phyloP scores from a whole-genome alignment of 768 basidiomycete species.

The Hydnomerulius pinastri region DNA sequence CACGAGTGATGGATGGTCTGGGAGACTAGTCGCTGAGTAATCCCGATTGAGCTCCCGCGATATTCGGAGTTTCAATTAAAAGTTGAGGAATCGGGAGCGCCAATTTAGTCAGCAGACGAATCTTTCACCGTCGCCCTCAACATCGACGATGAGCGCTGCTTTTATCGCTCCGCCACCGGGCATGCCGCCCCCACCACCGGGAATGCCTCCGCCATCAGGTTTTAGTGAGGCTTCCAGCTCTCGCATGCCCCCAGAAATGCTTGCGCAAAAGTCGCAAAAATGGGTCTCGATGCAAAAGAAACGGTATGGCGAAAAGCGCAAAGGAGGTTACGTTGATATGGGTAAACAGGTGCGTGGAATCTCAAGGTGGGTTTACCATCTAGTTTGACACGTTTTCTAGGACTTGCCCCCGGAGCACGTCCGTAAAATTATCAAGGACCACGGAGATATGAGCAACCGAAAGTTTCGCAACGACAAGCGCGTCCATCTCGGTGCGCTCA shows the following conservation, averaged over 20 bases:
- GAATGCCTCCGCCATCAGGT: slow-evolving; percentile 40
- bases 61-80: slow-evolving; percentile 27
- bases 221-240: slow-evolving; percentile 37
- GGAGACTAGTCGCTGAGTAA: too few species aligned
- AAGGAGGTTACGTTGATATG: slow-evolving; percentile 88
- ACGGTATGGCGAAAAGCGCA: slow-evolving; percentile 89
- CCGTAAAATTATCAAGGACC: slow-evolving; percentile 99
- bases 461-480: slow-evolving; percentile 99
- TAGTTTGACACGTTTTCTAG: slow-evolving; percentile 38
- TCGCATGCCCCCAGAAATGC: slow-evolving; percentile 61
- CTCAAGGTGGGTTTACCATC: neutral
- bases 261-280: slow-evolving; percentile 93
- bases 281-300: slow-evolving; percentile 94
- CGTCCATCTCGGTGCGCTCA: slow-evolving; percentile 96
- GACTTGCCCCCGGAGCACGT: slow-evolving; percentile 97
- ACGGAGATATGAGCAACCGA: slow-evolving; percentile 99
- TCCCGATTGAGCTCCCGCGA: too few species aligned
- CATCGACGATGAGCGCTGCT: slow-evolving; percentile 33
- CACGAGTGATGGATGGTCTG: too few species aligned
- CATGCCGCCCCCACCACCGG: slow-evolving; percentile 43
- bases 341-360: slow-evolving; percentile 78
- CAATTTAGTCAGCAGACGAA: slow-evolving; percentile 25
- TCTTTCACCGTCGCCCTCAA: slow-evolving; percentile 29
- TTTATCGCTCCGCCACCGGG: slow-evolving; percentile 43
- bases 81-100: neutral